These are phyloP conservation scores for Crotalaria pallida DNA, from an alignment of 306 rosid species.

Conservation along the genomic window DNA sequence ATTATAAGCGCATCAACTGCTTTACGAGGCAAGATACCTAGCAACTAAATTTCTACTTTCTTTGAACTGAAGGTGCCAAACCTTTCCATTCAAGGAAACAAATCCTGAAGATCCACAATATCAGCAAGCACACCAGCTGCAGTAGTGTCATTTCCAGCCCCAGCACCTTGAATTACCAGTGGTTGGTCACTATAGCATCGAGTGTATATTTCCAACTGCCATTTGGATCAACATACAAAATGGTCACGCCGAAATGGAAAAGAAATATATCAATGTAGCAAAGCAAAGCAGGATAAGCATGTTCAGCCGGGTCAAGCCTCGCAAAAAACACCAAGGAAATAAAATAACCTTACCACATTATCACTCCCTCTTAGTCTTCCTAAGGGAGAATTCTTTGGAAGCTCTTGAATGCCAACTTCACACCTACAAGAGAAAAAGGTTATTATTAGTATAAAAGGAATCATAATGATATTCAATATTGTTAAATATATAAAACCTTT, in stretches of 20 bases:
- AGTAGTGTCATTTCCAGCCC: constrained; percentile 96
- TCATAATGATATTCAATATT: not conserved
- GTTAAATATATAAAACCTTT: not conserved
- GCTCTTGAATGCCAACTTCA: constrained; percentile 90
- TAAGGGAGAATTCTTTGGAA: constrained; percentile 64
- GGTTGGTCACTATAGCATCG: constrained; percentile 75
- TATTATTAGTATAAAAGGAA: not conserved
- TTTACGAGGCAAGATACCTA: not conserved
- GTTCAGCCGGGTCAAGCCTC: not conserved
- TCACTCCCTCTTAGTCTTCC: constrained; percentile 98
- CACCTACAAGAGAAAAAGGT: constrained; percentile 33
- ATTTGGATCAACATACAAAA: constrained; percentile 20
- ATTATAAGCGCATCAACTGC: not conserved
- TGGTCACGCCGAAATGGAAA: not conserved
- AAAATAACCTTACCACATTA: constrained; percentile 62
- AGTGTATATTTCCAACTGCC: constrained; percentile 79
- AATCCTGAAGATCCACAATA: constrained; percentile 73
- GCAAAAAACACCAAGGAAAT: not conserved
- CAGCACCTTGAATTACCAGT: constrained; percentile 94
- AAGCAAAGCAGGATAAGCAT: not conserved
- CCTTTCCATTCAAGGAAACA: constrained; percentile 41
- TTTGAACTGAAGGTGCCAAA: not conserved
- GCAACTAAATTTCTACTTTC: not conserved
- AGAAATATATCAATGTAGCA: not conserved
- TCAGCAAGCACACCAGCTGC: constrained; percentile 97